Percentiles rank a stretch among this genome's conserved stretches.
These are phyloP conservation scores for Rossbeevera mucosa DNA, from an alignment of 768 basidiomycete genomes.

Conservation along the genomic window DNA sequence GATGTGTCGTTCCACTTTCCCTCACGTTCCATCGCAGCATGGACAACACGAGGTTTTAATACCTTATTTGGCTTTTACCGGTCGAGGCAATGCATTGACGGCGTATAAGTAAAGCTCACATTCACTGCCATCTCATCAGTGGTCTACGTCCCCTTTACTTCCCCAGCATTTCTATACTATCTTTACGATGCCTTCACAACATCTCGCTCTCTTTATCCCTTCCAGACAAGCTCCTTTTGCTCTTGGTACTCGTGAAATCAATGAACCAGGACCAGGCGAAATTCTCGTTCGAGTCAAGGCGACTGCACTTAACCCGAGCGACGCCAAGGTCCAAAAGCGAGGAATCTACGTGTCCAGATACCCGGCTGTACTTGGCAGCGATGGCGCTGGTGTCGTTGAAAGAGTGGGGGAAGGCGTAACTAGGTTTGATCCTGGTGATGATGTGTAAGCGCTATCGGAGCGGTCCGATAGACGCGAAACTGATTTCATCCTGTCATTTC, in stretches of 20 bases:
- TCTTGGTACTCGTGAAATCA: constrained; percentile 33
- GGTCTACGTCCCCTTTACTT: constrained; percentile 11
- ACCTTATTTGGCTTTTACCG: constrained; percentile 17
- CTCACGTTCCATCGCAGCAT: constrained; percentile 30
- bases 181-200: constrained; percentile 24
- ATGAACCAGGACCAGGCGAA: constrained; percentile 43
- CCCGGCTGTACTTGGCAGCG: constrained; percentile 45
- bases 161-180: constrained; percentile 6
- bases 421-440: constrained; percentile 46
- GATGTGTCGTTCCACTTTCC: constrained; percentile 22
- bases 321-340: constrained; percentile 47
- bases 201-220: constrained; percentile 30
- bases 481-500: constrained; percentile 23
- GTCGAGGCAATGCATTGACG: constrained; percentile 28
- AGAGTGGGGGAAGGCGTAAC: constrained; percentile 49
- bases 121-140: constrained; percentile 18
- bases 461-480: constrained; percentile 9
- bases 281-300: constrained; percentile 45
- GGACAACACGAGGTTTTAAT: constrained; percentile 35
- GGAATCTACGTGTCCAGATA: constrained; percentile 37
- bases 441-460: constrained; percentile 39
- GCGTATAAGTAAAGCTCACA: constrained; percentile 27
- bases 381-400: constrained; percentile 49
- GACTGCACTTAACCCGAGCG: constrained; percentile 49
- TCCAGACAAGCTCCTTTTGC: constrained; percentile 34